Evolutionary conservation across 768 basidiomycete species (phyloP), one percentile per base, ranked within the genome.

Genomic region (Lactarius trivialis): DNA sequence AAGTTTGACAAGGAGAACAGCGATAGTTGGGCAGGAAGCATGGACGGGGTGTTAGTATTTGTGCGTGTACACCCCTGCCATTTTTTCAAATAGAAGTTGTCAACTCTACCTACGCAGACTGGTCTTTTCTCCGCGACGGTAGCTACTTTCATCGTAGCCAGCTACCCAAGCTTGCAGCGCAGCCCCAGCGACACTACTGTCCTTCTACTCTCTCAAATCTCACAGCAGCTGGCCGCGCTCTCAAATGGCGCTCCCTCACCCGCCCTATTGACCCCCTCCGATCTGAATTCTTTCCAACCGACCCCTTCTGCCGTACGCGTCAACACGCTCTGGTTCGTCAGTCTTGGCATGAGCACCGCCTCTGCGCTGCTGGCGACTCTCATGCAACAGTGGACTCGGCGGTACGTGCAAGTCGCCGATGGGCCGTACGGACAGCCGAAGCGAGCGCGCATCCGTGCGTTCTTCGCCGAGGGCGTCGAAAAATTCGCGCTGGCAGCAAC

Each of bases 91-190:
- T 32, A 1, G 21, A 7, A 4, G 7, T 7, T 17, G 8, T 52
- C 9, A 9, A 9, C 7, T 7, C 34, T 9, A 34, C 34, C 34
- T 11, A 8, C 9, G 9, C 21, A 70, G 70, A 67, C 70, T 0
- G 70, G 70, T 54, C 60, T 70, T 19, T 70, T 70, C 61, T 68
- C 67, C n/a, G 69, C 67, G 1, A 61, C 63, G n/a, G 48, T 68
- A 14, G 68, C 69, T 5, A 36, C 64, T 4, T 69, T n/a, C n/a
- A n/a, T n/a, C n/a, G n/a, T n/a, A n/a, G n/a, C n/a, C n/a, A n/a
- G n/a, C n/a, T n/a, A n/a, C 41, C 60, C 58, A 30, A n/a, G 41
- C 14, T 49, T 70, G 33, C 64, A 64, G 37, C 58, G 60, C 26
- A 58, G 64, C 48, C 26, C 63, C n/a, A 43, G 11, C 39, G 49